A percentile compares a stretch with the other conserved stretches of the same genome.
Conservation (phyloP, 495 filamentous ascomycete genomes). For the Penicillium longicatenatum region DNA sequence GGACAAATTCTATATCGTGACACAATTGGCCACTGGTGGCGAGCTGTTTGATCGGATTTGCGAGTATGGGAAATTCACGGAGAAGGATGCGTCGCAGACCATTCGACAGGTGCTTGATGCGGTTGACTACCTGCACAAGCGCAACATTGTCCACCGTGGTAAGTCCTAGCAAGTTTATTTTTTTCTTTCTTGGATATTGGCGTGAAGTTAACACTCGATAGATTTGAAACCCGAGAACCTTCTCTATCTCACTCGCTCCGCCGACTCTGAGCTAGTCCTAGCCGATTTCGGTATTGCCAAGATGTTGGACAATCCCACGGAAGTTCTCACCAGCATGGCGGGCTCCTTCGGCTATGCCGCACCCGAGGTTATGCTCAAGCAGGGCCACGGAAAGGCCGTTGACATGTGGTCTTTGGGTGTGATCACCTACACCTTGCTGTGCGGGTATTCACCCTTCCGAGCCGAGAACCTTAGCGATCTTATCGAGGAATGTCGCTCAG, state of each 20-base stretch:
- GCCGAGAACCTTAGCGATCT: conserved; percentile 90
- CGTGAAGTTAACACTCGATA: conserved; percentile 35
- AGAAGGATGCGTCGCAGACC: conserved; percentile 96
- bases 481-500: conserved; percentile 90
- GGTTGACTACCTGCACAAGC: conserved; percentile 91
- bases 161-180: conserved; percentile 23
- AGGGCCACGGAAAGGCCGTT: conserved; percentile 97
- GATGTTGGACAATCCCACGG: conserved; percentile 87
- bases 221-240: conserved; percentile 99
- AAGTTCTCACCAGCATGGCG: conserved; percentile 96
- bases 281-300: conserved; percentile 99
- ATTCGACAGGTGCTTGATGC: conserved; percentile 94
- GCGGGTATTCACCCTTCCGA: conserved; percentile 97
- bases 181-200: neutral
- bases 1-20: conserved; percentile 99
- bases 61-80: conserved; percentile 97
- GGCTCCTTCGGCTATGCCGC: conserved; percentile 98
- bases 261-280: conserved; percentile 82
- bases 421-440: conserved; percentile 99
- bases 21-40: conserved; percentile 92
- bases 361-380: conserved; percentile 97
- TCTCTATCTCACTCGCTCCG: conserved; percentile 79
- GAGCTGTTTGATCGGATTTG: conserved; percentile 99
- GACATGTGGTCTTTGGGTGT: conserved; percentile 99
- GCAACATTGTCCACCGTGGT: conserved; percentile 98